A percentile compares a stretch with the other conserved stretches of the same genome.
Evolutionary conservation across 495 filamentous ascomycete species (phyloP).

Genomic region (Penicillium macrosclerotiorum): DNA sequence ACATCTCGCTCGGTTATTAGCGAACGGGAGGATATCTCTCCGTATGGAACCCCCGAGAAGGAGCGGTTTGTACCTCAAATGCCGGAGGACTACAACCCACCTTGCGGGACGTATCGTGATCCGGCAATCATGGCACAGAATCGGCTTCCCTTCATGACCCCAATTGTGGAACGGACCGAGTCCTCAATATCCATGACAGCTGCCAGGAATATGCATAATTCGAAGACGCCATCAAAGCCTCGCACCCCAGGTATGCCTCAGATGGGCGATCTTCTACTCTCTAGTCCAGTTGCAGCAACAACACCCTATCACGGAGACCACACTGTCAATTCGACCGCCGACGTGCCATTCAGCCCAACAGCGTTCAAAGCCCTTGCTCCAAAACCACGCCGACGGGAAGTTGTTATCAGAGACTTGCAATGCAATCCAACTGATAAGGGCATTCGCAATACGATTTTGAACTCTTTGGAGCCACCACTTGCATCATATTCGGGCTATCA

Average conservation of each 20-base stretch:
- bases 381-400: slow-evolving; percentile 38
- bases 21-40: slow-evolving; percentile 18
- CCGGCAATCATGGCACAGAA: slow-evolving; percentile 75
- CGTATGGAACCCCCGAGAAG: slow-evolving; percentile 31
- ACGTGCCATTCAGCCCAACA: slow-evolving; percentile 43
- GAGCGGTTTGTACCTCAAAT: slow-evolving; percentile 64
- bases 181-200: slow-evolving; percentile 66
- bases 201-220: slow-evolving; percentile 53
- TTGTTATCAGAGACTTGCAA: slow-evolving; percentile 74
- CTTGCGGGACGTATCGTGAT: slow-evolving; percentile 72
- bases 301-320: slow-evolving; percentile 31
- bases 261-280: slow-evolving; percentile 37
- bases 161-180: slow-evolving; percentile 94
- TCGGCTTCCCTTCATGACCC: slow-evolving; percentile 95
- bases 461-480: slow-evolving; percentile 66
- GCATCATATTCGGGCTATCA: slow-evolving; percentile 73
- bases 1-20: slow-evolving; percentile 34
- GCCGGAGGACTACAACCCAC: slow-evolving; percentile 79
- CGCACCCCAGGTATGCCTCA: slow-evolving; percentile 27
- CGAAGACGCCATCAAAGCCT: slow-evolving; percentile 72
- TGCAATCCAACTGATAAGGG: slow-evolving; percentile 84
- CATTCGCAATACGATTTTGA: slow-evolving; percentile 71
- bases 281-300: slow-evolving; percentile 26
- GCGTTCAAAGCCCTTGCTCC: slow-evolving; percentile 44
- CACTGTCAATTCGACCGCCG: slow-evolving; percentile 32